phyloP scores from a whole-genome alignment of 2,329 filamentous ascomycete genomes.

The Alternaria longipes region DNA sequence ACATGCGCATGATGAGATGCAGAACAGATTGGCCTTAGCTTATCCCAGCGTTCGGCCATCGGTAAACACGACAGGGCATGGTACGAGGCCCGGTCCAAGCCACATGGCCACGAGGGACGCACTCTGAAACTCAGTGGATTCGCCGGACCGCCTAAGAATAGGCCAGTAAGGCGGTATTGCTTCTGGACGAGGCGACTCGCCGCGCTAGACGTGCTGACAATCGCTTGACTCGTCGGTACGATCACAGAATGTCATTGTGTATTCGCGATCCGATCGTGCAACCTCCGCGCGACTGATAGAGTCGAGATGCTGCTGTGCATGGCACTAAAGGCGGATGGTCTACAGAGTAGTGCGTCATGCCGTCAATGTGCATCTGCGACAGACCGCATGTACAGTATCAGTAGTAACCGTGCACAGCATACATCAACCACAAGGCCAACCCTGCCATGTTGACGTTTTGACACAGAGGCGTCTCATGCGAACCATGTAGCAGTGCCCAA shows the following conservation, averaged over 20 bases:
- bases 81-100: slow-evolving; percentile 8
- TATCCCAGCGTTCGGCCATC: slow-evolving; percentile 13
- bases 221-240: slow-evolving; percentile 8
- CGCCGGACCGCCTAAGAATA: slow-evolving; percentile 9
- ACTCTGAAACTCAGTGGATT: slow-evolving; percentile 11
- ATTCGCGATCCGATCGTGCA: slow-evolving; percentile 2
- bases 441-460: neutral
- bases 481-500: neutral
- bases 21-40: slow-evolving; percentile 14
- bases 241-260: slow-evolving; percentile 2
- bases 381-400: neutral
- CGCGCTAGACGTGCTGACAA: slow-evolving; percentile 8
- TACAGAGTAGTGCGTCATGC: neutral
- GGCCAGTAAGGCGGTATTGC: neutral
- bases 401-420: slow-evolving; percentile 1
- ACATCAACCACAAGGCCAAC: neutral
- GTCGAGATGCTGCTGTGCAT: neutral
- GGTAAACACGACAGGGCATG: slow-evolving; percentile 13
- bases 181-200: slow-evolving; percentile 5
- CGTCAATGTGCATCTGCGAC: slow-evolving; percentile 4
- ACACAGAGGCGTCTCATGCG: neutral
- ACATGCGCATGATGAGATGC: slow-evolving; percentile 17
- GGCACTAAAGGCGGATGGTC: neutral
- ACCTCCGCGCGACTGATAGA: neutral
- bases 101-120: slow-evolving; percentile 14